Evolutionary conservation across 2,329 filamentous ascomycete genomes (phyloP).

Genomic region (Alternaria angustiovoidea): DNA sequence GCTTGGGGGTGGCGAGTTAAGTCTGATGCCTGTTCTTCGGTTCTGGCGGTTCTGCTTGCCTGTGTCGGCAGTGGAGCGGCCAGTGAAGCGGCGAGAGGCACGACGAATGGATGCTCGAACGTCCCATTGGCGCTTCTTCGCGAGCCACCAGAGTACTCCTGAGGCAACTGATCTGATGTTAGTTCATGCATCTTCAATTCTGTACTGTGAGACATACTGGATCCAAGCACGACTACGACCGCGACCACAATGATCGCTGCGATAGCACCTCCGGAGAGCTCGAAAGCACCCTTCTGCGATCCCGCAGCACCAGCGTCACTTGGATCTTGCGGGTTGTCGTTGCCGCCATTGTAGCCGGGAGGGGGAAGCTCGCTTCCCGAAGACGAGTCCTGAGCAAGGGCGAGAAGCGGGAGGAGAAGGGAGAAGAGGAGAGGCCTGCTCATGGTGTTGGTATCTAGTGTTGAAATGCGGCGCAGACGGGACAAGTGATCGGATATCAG

Average conservation of each 20-base stretch:
- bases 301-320: constrained; percentile 70
- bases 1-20: constrained; percentile 45
- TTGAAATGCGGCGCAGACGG: constrained; percentile 23
- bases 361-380: constrained; percentile 32
- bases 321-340: constrained; percentile 46
- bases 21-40: constrained; percentile 46
- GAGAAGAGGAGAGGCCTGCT: constrained; percentile 34
- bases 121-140: constrained; percentile 87
- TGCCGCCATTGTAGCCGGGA: constrained; percentile 48
- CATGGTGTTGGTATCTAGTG: constrained; percentile 33
- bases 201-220: constrained; percentile 63
- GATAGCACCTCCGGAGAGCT: constrained; percentile 72
- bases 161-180: constrained; percentile 62
- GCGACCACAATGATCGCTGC: constrained; percentile 79
- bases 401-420: constrained; percentile 38
- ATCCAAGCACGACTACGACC: constrained; percentile 67
- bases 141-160: constrained; percentile 76
- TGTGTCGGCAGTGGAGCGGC: constrained; percentile 42
- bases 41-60: constrained; percentile 43
- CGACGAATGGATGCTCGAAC: constrained; percentile 74
- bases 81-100: constrained; percentile 62
- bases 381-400: constrained; percentile 37
- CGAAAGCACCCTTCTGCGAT: constrained; percentile 65
- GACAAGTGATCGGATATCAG: constrained; percentile 27
- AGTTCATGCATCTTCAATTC: constrained; percentile 4